These are phyloP conservation scores for Camelina hispida DNA, from an alignment of 345 rosid species.

Conservation along the genomic window DNA sequence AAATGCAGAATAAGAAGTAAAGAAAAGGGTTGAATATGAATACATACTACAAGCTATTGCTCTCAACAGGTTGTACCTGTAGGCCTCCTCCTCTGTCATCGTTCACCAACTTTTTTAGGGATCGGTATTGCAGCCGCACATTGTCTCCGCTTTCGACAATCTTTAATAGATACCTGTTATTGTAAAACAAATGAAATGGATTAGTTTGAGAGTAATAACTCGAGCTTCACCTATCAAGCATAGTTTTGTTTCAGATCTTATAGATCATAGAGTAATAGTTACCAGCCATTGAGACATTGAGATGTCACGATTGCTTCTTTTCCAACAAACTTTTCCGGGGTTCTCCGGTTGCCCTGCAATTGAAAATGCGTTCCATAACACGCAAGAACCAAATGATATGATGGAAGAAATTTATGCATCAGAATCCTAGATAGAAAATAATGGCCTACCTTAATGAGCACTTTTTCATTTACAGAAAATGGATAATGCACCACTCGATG, in stretches of 20 bases:
- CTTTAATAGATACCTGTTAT: conserved; percentile 80
- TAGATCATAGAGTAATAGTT: conserved; percentile 6
- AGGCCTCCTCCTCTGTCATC: conserved; percentile 56
- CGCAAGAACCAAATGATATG: conserved; percentile 8
- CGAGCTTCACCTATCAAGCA: conserved; percentile 19
- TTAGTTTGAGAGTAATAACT: conserved; percentile 17
- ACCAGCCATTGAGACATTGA: conserved; percentile 99
- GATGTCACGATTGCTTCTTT: conserved; percentile 96
- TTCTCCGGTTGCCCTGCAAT: conserved; percentile 89
- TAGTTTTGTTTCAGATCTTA: conserved; percentile 26
- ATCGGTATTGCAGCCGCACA: conserved; percentile 91
- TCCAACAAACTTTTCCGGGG: conserved; percentile 95
- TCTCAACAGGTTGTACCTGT: conserved; percentile 58
- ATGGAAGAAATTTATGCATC: background rate
- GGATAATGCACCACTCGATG: conserved; percentile 88
- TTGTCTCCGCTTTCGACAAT: conserved; percentile 82
- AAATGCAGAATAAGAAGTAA: conserved; percentile 28
- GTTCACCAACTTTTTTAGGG: conserved; percentile 66
- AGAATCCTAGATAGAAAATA: background rate
- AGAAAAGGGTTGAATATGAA: conserved; percentile 18
- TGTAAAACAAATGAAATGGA: background rate
- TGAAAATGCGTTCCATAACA: conserved; percentile 34
- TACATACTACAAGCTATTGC: conserved; percentile 53
- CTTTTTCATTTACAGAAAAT: conserved; percentile 92
- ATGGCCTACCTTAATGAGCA: conserved; percentile 76